phyloP scores from a whole-genome alignment of 2,329 filamentous ascomycete genomes.

The Coleophoma eucalyptorum region DNA sequence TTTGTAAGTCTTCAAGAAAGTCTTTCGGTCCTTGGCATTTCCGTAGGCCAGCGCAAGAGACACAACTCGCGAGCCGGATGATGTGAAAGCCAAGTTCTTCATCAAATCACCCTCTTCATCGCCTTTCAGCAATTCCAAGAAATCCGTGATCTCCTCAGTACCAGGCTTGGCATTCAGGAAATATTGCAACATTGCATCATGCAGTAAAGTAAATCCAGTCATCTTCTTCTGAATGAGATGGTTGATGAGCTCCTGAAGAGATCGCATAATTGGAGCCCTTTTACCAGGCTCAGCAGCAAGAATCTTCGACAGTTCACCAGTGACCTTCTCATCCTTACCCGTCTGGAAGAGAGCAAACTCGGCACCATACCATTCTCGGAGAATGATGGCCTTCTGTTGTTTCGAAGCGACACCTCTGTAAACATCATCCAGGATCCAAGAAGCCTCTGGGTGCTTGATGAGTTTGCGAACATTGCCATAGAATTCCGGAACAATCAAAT shows the following conservation, averaged over 20 bases:
- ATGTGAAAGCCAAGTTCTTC: slow-evolving; percentile 95
- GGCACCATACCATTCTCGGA: slow-evolving; percentile 94
- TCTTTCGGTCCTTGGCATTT: slow-evolving; percentile 87
- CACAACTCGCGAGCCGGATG: slow-evolving; percentile 77
- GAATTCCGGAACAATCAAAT: slow-evolving; percentile 90
- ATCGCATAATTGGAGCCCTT: slow-evolving; percentile 80
- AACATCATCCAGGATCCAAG: slow-evolving; percentile 96
- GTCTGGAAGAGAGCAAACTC: slow-evolving; percentile 82
- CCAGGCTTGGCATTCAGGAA: slow-evolving; percentile 76
- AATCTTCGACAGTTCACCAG: slow-evolving; percentile 67
- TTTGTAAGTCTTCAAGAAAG: slow-evolving; percentile 84
- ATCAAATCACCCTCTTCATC: slow-evolving; percentile 87
- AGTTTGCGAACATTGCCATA: slow-evolving; percentile 89
- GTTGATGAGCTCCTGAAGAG: slow-evolving; percentile 83
- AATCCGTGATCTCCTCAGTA: slow-evolving; percentile 79
- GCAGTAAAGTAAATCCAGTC: slow-evolving; percentile 94
- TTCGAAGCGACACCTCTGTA: slow-evolving; percentile 85
- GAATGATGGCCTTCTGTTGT: slow-evolving; percentile 77
- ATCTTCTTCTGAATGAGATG: slow-evolving; percentile 93
- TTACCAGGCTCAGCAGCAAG: slow-evolving; percentile 79
- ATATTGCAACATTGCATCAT: slow-evolving; percentile 98
- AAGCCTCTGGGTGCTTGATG: slow-evolving; percentile 93
- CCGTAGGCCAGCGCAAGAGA: slow-evolving; percentile 81
- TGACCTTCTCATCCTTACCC: slow-evolving; percentile 44
- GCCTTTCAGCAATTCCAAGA: slow-evolving; percentile 84